Evolutionary conservation across 2,329 filamentous ascomycete species (phyloP).

Genomic region (Neocatenulostroma microsporum): DNA sequence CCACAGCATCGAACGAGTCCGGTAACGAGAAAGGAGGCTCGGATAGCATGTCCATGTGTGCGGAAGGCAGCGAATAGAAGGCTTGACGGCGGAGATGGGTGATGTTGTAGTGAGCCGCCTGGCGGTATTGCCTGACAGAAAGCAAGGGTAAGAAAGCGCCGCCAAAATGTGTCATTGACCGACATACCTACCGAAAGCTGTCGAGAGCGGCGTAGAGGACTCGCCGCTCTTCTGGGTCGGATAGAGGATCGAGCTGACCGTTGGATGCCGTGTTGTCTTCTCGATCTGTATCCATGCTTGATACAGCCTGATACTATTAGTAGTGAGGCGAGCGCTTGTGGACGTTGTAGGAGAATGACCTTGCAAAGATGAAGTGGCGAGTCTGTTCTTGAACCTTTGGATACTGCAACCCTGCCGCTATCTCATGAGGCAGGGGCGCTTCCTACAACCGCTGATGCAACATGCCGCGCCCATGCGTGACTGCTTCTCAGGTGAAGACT

Average conservation of each 20-base stretch:
- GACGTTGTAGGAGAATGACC: too few species aligned
- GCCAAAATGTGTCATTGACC: background rate
- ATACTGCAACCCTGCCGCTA: too few species aligned
- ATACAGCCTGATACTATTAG: too few species aligned
- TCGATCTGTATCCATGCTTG: too few species aligned
- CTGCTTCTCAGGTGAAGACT: too few species aligned
- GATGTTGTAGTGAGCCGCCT: constrained; percentile 76
- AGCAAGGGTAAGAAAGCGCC: background rate
- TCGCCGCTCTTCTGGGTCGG: constrained; percentile 70
- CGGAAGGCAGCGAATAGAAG: constrained; percentile 81
- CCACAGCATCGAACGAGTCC: constrained; percentile 67
- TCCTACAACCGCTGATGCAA: too few species aligned
- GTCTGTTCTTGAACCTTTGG: too few species aligned
- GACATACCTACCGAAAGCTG: constrained; percentile 67
- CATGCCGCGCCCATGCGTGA: too few species aligned
- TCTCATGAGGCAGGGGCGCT: too few species aligned
- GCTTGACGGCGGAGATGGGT: constrained; percentile 85
- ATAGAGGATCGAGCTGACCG: constrained; percentile 56
- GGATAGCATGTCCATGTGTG: constrained; percentile 76
- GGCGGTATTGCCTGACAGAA: constrained; percentile 54
- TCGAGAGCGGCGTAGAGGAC: constrained; percentile 78
- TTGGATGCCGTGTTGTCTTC: too few species aligned
- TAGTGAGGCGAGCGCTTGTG: too few species aligned
- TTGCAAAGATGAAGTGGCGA: too few species aligned
- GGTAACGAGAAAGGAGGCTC: constrained; percentile 75